Conservation (phyloP, 1,284 basidiomycete genomes). For the Earliella scabrosa region DNA sequence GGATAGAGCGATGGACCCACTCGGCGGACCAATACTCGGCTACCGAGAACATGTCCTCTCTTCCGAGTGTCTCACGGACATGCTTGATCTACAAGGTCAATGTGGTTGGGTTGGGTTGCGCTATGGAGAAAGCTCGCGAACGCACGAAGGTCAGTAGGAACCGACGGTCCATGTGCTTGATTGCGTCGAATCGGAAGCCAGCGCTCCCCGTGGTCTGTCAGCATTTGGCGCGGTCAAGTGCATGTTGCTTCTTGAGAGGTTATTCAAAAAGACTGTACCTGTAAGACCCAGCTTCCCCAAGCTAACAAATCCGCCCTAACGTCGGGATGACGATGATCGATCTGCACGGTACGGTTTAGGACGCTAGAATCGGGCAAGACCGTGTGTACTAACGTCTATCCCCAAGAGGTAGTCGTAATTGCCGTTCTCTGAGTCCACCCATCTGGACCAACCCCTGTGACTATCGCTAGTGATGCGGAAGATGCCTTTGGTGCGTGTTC, state of each 20-base stretch:
- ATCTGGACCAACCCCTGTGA: slow-evolving; percentile 72
- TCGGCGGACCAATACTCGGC: slow-evolving; percentile 76
- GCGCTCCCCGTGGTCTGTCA: slow-evolving; percentile 74
- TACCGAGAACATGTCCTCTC: slow-evolving; percentile 66
- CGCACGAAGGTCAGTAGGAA: slow-evolving; percentile 72
- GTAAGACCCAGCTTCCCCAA: slow-evolving; percentile 76
- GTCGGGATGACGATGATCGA: slow-evolving; percentile 86
- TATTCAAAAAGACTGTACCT: slow-evolving; percentile 39
- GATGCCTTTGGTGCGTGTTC: slow-evolving; percentile 62
- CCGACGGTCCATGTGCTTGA: slow-evolving; percentile 79
- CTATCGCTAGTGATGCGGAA: slow-evolving; percentile 61
- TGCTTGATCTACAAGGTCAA: slow-evolving; percentile 49
- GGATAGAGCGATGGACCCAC: slow-evolving; percentile 43
- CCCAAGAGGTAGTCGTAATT: slow-evolving; percentile 86
- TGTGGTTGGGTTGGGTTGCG: slow-evolving; percentile 38
- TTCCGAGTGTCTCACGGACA: slow-evolving; percentile 47
- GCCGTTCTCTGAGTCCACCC: slow-evolving; percentile 71
- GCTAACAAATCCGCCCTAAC: slow-evolving; percentile 68
- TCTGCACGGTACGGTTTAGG: slow-evolving; percentile 45
- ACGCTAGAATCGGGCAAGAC: too few relatives aligned
- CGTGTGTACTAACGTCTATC: slow-evolving; percentile 52
- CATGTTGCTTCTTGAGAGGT: not conserved
- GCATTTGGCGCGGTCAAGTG: not conserved
- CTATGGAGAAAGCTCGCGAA: slow-evolving; percentile 35
- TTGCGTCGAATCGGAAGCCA: slow-evolving; percentile 89